These are phyloP conservation scores for Rubia yunnanensis DNA, from an alignment of 257 asterid species.

Conservation along the genomic window DNA sequence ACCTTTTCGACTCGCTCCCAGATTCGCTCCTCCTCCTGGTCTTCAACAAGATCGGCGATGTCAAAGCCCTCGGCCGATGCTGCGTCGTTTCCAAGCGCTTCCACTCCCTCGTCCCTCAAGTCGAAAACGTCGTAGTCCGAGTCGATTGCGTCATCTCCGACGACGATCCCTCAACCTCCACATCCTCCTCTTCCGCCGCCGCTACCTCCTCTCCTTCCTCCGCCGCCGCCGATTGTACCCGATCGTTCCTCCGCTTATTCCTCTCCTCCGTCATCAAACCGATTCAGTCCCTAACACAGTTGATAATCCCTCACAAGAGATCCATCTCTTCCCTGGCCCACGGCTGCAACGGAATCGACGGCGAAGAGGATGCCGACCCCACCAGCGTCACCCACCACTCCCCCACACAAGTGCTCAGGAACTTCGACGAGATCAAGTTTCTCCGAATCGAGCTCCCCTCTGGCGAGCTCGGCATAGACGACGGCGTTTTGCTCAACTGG, in stretches of 20 bases:
- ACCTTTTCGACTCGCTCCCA: slow-evolving; percentile 67
- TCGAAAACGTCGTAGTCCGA: slow-evolving; percentile 76
- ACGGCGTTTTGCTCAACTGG: slow-evolving; percentile 70
- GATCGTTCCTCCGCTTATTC: slow-evolving; percentile 52
- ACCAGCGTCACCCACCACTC: slow-evolving; percentile 72
- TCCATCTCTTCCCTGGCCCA: slow-evolving; percentile 18
- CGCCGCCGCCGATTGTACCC: slow-evolving; percentile 33
- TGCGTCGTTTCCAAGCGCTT: slow-evolving; percentile 67
- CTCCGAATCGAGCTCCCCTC: slow-evolving; percentile 69
- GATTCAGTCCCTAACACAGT: slow-evolving; percentile 57
- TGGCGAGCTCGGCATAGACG: slow-evolving; percentile 76
- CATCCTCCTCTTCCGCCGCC: slow-evolving; percentile 8
- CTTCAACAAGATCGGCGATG: slow-evolving; percentile 86
- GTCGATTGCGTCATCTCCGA: slow-evolving; percentile 95
- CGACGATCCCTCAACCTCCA: slow-evolving; percentile 24
- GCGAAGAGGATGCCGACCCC: slow-evolving; percentile 35
- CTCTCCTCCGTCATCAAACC: slow-evolving; percentile 62
- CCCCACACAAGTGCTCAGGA: slow-evolving; percentile 63
- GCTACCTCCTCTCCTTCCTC: neutral
- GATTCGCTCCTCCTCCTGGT: slow-evolving; percentile 62
- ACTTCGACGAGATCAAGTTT: slow-evolving; percentile 58
- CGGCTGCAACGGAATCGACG: slow-evolving; percentile 7
- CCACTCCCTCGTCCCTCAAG: slow-evolving; percentile 69
- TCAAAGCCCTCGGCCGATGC: slow-evolving; percentile 79
- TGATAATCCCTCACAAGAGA: slow-evolving; percentile 26